Base-by-base conservation (phyloP, 2,329 filamentous ascomycete species). In the Oidium heveae region DNA sequence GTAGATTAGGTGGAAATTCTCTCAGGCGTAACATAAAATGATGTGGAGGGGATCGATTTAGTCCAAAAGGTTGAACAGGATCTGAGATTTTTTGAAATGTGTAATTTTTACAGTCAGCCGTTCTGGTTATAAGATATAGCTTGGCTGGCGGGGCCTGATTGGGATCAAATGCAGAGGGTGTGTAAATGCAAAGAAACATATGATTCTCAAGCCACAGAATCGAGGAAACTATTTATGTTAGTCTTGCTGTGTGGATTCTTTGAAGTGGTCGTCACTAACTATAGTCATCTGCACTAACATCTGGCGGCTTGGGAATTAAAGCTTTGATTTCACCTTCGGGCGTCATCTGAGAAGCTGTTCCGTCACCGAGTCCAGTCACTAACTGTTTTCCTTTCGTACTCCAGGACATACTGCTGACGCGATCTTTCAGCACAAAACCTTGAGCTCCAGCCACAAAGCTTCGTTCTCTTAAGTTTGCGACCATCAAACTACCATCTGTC, bases 301-400 rank as follows among this genome's bases (percentile, higher is more conserved):
- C 74, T 6, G 85, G 79, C 2, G 89, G 86, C 56, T 78, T 77
- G 24, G 88, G 86, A 50, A 98, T 84, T 54, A 80, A 74, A 37
- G 75, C 87, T 68, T 89, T 91, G 32, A 76, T 73, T 43, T 75
- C 75, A 50, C 89, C 89, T 61, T 86, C 77, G 0, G 84, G 85
- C 8, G 84, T 86, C 76, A 96, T 82, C 66, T 95, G 88, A 55
- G 76, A 75, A 54, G 83, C 80, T 13, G 79, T 80, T 56, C 91
- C 91, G 67, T 95, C 79, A 7, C 74, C 79, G 61, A 91, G 72
- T 16, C 93, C 91, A 60, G 86, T 88, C 47, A 94, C 81, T 46
- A 98, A 72, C 65, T 96, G 89, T 66, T 94, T 98, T 50, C 91
- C 91, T 65, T 82, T 86, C 57, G 79, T 82, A 66, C 91, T 98